Evolutionary conservation across 2,329 filamentous ascomycete species (phyloP).

Genomic region (Hypoxylon sp.): DNA sequence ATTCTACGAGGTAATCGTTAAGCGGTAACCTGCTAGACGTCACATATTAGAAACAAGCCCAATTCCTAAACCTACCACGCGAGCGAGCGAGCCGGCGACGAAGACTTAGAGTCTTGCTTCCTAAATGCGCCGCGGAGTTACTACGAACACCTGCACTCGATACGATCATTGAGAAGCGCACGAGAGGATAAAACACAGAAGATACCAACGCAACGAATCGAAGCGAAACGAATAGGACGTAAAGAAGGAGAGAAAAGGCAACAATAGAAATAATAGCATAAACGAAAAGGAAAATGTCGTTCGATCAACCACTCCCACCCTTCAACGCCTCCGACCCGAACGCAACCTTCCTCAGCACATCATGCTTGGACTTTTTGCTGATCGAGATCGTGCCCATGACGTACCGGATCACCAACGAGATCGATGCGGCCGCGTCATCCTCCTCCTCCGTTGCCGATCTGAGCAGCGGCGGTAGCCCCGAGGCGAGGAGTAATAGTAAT

Average conservation of each 20-base stretch:
- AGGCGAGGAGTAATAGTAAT: conserved; percentile 11
- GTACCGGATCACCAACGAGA: conserved; percentile 81
- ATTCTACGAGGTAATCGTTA: no score
- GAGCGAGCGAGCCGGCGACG: neutral
- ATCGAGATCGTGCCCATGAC: conserved; percentile 97
- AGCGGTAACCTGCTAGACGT: no score
- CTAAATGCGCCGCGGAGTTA: conserved; percentile 26
- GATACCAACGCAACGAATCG: neutral
- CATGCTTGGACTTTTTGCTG: conserved; percentile 91
- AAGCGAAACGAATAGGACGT: neutral
- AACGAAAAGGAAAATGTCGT: conserved; percentile 77
- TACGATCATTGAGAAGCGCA: neutral
- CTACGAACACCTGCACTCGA: neutral
- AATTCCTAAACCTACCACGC: no score
- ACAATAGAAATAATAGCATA: no score
- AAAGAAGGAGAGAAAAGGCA: conserved; percentile 5
- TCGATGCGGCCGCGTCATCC: conserved; percentile 57
- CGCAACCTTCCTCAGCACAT: conserved; percentile 80
- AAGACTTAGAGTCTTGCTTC: neutral
- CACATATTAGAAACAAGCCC: no score
- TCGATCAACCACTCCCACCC: conserved; percentile 73
- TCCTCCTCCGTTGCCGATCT: conserved; percentile 31
- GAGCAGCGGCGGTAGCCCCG: neutral
- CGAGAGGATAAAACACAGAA: neutral
- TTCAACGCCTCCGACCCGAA: conserved; percentile 77